Evolutionary conservation across 371 early-diverging fungal genomes (phyloP).

Genomic region (Mortierella sp.): DNA sequence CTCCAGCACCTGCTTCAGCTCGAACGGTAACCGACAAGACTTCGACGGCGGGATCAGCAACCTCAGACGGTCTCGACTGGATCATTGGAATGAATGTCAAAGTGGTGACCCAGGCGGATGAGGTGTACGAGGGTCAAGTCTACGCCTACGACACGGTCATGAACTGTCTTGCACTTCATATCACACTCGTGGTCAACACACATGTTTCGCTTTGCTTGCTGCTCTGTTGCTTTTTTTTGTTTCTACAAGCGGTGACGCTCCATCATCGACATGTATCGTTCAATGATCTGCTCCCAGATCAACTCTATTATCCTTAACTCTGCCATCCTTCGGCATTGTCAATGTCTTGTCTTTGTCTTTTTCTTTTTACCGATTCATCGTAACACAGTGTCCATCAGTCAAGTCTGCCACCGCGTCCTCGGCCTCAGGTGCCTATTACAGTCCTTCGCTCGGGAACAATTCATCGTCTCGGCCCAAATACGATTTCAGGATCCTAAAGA

Average conservation of each 20-base stretch:
- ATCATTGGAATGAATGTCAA: slow-evolving; percentile 63
- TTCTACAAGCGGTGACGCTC: no score
- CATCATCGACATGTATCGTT: not conserved
- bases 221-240: not conserved
- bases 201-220: not conserved
- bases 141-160: slow-evolving; percentile 70
- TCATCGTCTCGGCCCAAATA: slow-evolving; percentile 28
- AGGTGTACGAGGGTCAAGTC: slow-evolving; percentile 68
- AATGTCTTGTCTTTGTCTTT: slow-evolving; percentile 14
- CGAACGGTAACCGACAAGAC: not conserved
- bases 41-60: slow-evolving; percentile 3
- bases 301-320: slow-evolving; percentile 51
- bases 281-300: not conserved
- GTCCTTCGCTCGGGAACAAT: slow-evolving; percentile 36
- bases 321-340: slow-evolving; percentile 10
- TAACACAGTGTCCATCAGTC: slow-evolving; percentile 43
- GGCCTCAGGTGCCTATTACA: slow-evolving; percentile 32
- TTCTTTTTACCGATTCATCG: slow-evolving; percentile 1
- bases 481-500: slow-evolving; percentile 68
- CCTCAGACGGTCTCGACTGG: slow-evolving; percentile 46
- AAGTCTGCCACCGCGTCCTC: slow-evolving; percentile 26
- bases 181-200: slow-evolving; percentile 46
- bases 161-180: slow-evolving; percentile 76
- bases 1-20: slow-evolving; percentile 14
- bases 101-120: slow-evolving; percentile 65